These are phyloP conservation scores for Prunus yedoensis DNA, from an alignment of 331 rosid species.

Conservation along the genomic window DNA sequence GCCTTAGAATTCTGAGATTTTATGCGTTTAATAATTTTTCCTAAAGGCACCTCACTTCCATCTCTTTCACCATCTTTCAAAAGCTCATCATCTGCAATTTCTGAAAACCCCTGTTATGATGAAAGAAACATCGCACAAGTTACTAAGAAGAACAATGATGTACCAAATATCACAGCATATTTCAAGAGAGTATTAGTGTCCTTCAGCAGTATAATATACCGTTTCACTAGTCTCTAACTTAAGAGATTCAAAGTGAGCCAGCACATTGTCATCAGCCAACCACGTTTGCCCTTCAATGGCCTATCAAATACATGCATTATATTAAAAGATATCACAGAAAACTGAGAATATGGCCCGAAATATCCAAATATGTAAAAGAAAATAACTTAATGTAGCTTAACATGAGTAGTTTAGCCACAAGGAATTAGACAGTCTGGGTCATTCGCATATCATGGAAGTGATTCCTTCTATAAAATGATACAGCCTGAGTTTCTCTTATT, in stretches of 20 bases:
- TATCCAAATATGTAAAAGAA: background rate
- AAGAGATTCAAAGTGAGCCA: constrained; percentile 84
- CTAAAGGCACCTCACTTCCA: constrained; percentile 68
- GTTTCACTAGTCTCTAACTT: constrained; percentile 58
- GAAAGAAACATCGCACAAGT: constrained; percentile 14
- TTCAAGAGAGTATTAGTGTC: background rate
- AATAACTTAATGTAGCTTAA: background rate
- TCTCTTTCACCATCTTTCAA: constrained; percentile 55
- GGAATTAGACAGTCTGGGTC: background rate
- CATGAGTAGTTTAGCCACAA: background rate
- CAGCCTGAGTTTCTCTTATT: background rate
- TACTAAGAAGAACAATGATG: constrained; percentile 26
- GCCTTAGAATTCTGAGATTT: constrained; percentile 60
- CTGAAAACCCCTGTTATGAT: constrained; percentile 48
- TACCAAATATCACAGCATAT: constrained; percentile 18
- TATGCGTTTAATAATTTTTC: constrained; percentile 61
- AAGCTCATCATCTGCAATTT: constrained; percentile 47
- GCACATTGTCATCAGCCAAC: constrained; percentile 67
- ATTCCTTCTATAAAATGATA: background rate
- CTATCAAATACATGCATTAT: constrained; percentile 42
- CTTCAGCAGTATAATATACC: constrained; percentile 43
- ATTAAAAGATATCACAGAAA: constrained; percentile 21
- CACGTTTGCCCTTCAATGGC: constrained; percentile 58
- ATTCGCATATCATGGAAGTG: background rate
- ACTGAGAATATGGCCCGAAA: background rate